phyloP scores from a whole-genome alignment of 352 stramenopile species.

The Pythium pyrilobum region DNA sequence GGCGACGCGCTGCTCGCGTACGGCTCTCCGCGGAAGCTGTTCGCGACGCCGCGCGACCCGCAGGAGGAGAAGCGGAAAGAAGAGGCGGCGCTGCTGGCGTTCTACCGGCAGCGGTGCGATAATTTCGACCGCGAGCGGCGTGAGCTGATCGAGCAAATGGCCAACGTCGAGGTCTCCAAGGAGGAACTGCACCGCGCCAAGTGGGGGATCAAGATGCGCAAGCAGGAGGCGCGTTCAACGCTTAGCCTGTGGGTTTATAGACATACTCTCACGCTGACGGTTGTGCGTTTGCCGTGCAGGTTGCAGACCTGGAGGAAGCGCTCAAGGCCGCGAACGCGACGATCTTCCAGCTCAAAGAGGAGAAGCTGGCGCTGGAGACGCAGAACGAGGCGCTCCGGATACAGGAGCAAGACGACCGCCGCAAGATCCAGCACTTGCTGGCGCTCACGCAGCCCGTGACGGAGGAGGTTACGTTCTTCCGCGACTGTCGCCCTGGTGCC shows the following conservation, averaged over 20 bases:
- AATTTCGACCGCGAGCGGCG: constrained; percentile 63
- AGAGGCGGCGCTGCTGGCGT: constrained; percentile 34
- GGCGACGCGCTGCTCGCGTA: constrained; percentile 53
- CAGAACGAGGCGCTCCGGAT: constrained; percentile 67
- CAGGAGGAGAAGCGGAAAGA: constrained; percentile 7
- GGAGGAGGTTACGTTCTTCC: constrained; percentile 76
- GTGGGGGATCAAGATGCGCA: constrained; percentile 61
- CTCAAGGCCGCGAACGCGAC: constrained; percentile 47
- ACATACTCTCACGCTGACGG: too few species aligned
- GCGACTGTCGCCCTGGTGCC: constrained; percentile 59
- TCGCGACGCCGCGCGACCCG: constrained; percentile 21
- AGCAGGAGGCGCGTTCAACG: constrained; percentile 50
- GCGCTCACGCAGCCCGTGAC: constrained; percentile 75
- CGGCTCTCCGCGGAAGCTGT: constrained; percentile 33
- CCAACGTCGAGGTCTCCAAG: constrained; percentile 63
- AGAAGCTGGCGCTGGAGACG: constrained; percentile 55
- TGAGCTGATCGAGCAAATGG: constrained; percentile 41
- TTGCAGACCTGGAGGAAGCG: constrained; percentile 50
- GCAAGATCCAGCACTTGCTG: constrained; percentile 81
- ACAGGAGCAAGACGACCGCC: constrained; percentile 66
- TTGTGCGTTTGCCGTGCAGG: constrained; percentile 19
- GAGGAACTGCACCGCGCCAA: constrained; percentile 69
- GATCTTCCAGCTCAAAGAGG: constrained; percentile 58
- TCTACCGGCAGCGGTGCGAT: constrained; percentile 60
- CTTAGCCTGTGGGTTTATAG: too few species aligned